Conservation (phyloP, 768 basidiomycete genomes). For the Russula griseocarnosa region DNA sequence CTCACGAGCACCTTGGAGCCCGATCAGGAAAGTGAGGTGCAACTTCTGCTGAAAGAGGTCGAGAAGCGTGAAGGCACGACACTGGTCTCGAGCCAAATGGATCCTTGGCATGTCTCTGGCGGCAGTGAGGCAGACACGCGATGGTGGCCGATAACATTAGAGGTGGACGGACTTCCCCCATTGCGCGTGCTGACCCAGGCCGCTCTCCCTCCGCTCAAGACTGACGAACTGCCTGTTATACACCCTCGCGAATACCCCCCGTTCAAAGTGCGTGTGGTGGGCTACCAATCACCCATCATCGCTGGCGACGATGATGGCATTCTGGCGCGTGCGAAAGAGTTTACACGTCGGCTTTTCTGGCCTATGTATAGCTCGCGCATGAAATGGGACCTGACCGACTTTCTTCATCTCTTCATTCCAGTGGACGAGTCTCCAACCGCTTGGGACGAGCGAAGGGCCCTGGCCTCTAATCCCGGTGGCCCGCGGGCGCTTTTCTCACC, state of each 20-base stretch:
- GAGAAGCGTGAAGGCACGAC: conserved; percentile 58
- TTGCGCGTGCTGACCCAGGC: conserved; percentile 49
- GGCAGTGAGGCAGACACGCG: conserved; percentile 13
- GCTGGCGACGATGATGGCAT: conserved; percentile 34
- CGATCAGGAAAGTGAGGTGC: conserved; percentile 56
- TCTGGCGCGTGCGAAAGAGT: conserved; percentile 44
- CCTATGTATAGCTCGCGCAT: conserved; percentile 55
- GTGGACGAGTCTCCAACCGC: conserved; percentile 32
- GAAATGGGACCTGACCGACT: conserved; percentile 57
- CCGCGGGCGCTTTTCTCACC: conserved; percentile 33
- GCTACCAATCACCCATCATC: conserved; percentile 14
- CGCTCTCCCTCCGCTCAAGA: conserved; percentile 30
- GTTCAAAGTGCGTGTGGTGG: conserved; percentile 19
- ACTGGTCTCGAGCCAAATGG: conserved; percentile 54
- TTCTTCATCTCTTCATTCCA: conserved; percentile 59
- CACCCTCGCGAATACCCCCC: conserved; percentile 45
- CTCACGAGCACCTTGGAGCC: conserved; percentile 46
- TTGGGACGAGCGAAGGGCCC: conserved; percentile 49
- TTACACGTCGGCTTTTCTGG: conserved; percentile 61
- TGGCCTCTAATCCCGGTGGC: conserved; percentile 10
- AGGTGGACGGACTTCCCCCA: conserved; percentile 46
- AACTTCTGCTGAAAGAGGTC: conserved; percentile 55
- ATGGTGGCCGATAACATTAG: conserved; percentile 55
- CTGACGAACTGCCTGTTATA: conserved; percentile 27
- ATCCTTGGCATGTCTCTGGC: conserved; percentile 53